These are phyloP conservation scores for Hirsutella rhossiliensis DNA, from an alignment of 2,329 filamentous ascomycete species.

Conservation along the genomic window DNA sequence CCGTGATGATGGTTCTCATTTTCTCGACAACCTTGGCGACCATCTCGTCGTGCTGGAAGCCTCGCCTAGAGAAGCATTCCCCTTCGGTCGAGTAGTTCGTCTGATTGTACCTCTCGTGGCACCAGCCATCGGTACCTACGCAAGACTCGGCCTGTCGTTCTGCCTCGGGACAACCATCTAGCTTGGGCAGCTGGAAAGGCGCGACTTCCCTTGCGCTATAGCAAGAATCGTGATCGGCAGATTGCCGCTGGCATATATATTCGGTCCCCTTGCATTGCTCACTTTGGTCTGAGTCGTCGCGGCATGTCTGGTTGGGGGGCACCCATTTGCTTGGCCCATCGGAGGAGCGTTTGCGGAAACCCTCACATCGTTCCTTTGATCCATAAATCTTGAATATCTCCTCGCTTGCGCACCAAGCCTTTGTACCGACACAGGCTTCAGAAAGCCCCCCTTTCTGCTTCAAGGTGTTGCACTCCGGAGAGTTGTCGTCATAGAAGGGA, in stretches of 20 bases:
- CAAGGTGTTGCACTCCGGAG: neutral
- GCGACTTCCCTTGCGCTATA: neutral
- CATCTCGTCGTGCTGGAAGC: neutral
- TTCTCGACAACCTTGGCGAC: neutral
- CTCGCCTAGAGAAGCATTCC: neutral
- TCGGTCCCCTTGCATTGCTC: constrained; percentile 1
- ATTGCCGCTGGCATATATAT: neutral
- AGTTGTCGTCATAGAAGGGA: neutral
- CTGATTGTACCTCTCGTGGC: neutral
- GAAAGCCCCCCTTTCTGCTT: neutral
- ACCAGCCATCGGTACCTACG: neutral
- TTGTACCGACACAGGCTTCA: neutral
- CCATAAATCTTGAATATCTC: neutral
- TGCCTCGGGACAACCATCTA: neutral
- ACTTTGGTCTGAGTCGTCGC: neutral
- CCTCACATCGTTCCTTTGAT: neutral
- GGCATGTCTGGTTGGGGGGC: neutral
- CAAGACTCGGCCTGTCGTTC: neutral
- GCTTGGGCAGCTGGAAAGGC: neutral
- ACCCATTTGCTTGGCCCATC: neutral
- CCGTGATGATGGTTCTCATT: neutral
- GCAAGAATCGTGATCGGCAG: neutral
- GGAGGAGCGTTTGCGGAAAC: neutral
- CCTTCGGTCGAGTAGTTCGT: neutral
- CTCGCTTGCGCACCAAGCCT: neutral